A percentile compares a stretch with the other conserved stretches of the same genome.
These are phyloP conservation scores for Eryngium alpinum DNA, from an alignment of 140 eudicot genomes.

Conservation along the genomic window DNA sequence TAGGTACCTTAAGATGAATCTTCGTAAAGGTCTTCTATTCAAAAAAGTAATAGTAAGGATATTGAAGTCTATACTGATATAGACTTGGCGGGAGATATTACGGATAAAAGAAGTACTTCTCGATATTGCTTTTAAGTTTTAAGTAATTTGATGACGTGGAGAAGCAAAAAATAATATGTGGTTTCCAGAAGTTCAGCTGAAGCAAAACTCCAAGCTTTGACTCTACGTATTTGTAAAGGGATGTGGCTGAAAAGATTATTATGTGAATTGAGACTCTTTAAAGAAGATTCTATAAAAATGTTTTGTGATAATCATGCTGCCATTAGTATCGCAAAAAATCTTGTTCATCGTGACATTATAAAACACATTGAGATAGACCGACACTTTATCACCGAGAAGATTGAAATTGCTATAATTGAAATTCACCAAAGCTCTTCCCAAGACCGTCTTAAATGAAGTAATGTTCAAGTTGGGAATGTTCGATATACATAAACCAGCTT, in stretches of 20 bases:
- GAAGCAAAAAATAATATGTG: neutral
- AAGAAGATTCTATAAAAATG: neutral
- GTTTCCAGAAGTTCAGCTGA: neutral
- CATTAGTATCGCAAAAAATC: constrained; percentile 1
- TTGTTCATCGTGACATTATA: constrained; percentile 1
- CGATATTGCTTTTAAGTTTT: no score
- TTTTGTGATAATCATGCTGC: constrained; percentile 20
- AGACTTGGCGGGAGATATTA: no score
- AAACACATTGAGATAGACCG: neutral
- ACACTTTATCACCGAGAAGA: neutral
- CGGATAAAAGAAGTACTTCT: no score
- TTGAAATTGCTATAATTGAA: neutral
- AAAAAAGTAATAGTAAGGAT: no score
- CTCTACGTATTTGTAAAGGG: neutral
- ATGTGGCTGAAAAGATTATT: neutral
- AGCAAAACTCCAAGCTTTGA: neutral
- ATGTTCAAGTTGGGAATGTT: neutral
- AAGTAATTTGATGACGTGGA: neutral
- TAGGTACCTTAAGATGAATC: no score
- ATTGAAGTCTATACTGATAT: no score
- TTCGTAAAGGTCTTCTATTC: no score
- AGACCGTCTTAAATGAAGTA: neutral
- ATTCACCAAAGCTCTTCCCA: neutral
- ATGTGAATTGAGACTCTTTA: neutral
- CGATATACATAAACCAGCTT: neutral